Evolutionary conservation across 139 green algal species (phyloP).

Genomic region (Chlorella sp.): DNA sequence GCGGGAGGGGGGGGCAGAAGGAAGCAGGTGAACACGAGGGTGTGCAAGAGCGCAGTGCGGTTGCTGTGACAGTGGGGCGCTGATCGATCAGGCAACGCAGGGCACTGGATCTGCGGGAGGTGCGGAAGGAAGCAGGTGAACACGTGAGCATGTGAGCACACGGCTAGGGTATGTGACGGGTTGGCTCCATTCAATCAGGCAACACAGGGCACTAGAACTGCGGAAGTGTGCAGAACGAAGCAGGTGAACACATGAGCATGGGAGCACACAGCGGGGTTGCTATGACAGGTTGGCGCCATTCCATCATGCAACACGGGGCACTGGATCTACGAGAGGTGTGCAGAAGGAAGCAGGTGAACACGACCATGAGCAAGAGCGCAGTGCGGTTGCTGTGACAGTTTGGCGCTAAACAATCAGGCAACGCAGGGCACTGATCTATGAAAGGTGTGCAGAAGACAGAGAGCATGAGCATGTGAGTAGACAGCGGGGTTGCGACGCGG

Average conservation of each 20-base stretch:
- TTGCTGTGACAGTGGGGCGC: constrained; percentile 46
- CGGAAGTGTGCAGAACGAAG: no score
- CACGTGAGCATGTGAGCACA: not conserved
- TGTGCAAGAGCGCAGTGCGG: not conserved
- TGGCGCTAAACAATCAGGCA: constrained; percentile 55
- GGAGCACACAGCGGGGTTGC: no score
- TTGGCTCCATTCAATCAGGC: constrained; percentile 60
- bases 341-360: not conserved
- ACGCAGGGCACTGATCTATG: constrained; percentile 70
- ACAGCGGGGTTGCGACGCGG: no score
- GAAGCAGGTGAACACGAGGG: not conserved
- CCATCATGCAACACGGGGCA: constrained; percentile 53
- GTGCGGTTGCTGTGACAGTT: constrained; percentile 27
- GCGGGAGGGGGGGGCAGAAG: constrained; percentile 43
- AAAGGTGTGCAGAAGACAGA: constrained; percentile 20
- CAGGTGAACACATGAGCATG: no score
- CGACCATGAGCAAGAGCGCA: not conserved
- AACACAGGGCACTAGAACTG: constrained; percentile 67
- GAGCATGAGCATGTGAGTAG: not conserved
- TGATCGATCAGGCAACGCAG: constrained; percentile 54
- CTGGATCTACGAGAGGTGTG: constrained; percentile 61
- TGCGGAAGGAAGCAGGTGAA: not conserved
- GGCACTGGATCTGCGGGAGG: constrained; percentile 69
- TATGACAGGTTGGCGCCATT: constrained; percentile 57
- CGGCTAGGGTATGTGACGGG: not conserved